A percentile compares a stretch with the other conserved stretches of the same genome.
Conservation (phyloP, 169 alveolate species). For the Plasmodium adleri region DNA sequence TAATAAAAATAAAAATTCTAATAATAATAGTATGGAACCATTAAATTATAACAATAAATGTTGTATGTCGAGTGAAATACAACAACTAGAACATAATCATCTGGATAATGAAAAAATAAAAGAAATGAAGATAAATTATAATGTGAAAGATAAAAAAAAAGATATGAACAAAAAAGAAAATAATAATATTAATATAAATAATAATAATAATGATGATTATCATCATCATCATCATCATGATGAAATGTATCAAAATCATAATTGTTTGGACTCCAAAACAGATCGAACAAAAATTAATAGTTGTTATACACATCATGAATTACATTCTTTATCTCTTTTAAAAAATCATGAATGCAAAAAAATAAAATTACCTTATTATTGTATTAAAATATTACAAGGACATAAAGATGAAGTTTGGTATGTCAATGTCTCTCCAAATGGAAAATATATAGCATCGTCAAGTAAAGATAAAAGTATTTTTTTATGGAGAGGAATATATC, state of each 20-base stretch:
- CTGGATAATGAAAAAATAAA: too few relatives aligned
- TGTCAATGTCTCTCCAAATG: constrained; percentile 80
- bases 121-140: too few relatives aligned
- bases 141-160: not conserved
- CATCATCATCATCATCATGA: too few relatives aligned
- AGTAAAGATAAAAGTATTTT: constrained; percentile 82
- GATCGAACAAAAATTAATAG: not conserved
- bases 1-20: too few relatives aligned
- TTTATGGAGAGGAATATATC: constrained; percentile 79
- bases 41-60: too few relatives aligned
- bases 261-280: not conserved
- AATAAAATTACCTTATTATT: constrained; percentile 75
- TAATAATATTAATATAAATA: not conserved
- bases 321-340: constrained; percentile 74
- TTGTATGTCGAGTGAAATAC: too few relatives aligned
- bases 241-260: too few relatives aligned
- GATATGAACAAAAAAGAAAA: not conserved
- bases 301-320: constrained; percentile 25
- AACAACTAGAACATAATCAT: too few relatives aligned
- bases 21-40: too few relatives aligned
- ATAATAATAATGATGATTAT: not conserved
- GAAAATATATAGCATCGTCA: constrained; percentile 82
- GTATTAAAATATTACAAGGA: constrained; percentile 79
- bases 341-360: constrained; percentile 80
- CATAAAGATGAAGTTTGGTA: constrained; percentile 88